These are phyloP conservation scores for Leishmania guyanensis DNA, from an alignment of 208 protist species.

Conservation along the genomic window DNA sequence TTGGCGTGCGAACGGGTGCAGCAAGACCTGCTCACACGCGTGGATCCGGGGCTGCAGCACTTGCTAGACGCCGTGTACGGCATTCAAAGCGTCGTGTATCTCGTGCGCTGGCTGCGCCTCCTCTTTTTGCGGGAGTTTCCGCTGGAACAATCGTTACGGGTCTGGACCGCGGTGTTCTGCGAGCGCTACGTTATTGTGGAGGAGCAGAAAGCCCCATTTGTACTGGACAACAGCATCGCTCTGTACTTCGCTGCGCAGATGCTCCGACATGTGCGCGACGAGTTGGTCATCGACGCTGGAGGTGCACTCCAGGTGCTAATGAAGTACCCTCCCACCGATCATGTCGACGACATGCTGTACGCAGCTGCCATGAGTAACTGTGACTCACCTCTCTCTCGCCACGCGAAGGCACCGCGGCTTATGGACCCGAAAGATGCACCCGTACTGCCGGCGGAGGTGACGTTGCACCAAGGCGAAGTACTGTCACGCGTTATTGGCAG, in stretches of 20 bases:
- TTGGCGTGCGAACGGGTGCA: conserved; percentile 57
- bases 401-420: conserved; percentile 13
- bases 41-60: conserved; percentile 60
- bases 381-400: conserved; percentile 13
- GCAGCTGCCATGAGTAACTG: conserved; percentile 13
- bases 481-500: conserved; percentile 37
- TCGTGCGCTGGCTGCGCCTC: conserved; percentile 89
- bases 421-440: conserved; percentile 6
- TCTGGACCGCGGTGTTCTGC: conserved; percentile 87
- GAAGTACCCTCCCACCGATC: conserved; percentile 78
- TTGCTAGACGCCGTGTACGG: conserved; percentile 67
- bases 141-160: conserved; percentile 45
- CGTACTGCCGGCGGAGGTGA: conserved; percentile 27
- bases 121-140: conserved; percentile 89
- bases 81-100: conserved; percentile 79
- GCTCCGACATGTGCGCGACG: conserved; percentile 50
- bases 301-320: conserved; percentile 68
- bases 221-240: conserved; percentile 46
- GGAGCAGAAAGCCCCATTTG: conserved; percentile 14
- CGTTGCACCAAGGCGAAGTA: conserved; percentile 36
- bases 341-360: conserved; percentile 38
- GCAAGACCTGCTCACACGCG: conserved; percentile 41
- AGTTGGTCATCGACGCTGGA: conserved; percentile 39
- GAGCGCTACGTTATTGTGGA: conserved; percentile 43
- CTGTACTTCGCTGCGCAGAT: conserved; percentile 64